Base-by-base conservation (phyloP, 371 early-diverging fungal genomes). In the Massospora cicadina region DNA sequence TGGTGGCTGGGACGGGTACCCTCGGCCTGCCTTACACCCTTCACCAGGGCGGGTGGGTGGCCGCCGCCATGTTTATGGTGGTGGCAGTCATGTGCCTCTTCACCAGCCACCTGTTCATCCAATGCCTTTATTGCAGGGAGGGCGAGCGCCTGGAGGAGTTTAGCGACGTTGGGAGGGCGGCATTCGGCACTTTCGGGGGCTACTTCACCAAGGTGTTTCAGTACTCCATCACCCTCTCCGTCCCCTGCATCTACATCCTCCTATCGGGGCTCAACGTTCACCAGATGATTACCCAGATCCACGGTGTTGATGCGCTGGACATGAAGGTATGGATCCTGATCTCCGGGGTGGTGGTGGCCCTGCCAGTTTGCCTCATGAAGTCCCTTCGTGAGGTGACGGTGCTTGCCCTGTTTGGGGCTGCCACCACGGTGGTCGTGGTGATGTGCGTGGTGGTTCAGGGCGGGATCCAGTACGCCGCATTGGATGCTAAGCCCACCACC, bases 1-100 rank as follows among this genome's bases (percentile, higher is more conserved):
- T 90, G 2, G 79, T 88, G 13, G 88, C 89, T 1, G 92, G 92
- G 33, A 86, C 87, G 10, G 93, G 93, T 25, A 81, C 89, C 12
- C 76, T 91, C 5, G 88, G 89, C 63, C 76, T 93, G 13, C 90
- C 91, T 25, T 85, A 79, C 60, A 86, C 90, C 24, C 75, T 93
- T 24, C 79, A 73, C 25, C 82, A 85, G 63, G 84, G 87, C 60
- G 92, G 92, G 21, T 93, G 93, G 93, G 70, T 85, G 21, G 88
- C 86, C 58, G 63, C 88, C 2, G 30, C 81, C 17, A 78, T 90
- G 66, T 75, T 93, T 21, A 71, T 82, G 23, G 74, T 91, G 30
- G 80, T 88, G 10, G 89, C 86, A 65, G 65, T 75, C 21, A 84
- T 89, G 71, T 82, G 87, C 25, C 71, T 81, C 55, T 89, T 84